Base-by-base conservation (phyloP, 176 grass and related monocot genomes). In the Oryza meridionalis region DNA sequence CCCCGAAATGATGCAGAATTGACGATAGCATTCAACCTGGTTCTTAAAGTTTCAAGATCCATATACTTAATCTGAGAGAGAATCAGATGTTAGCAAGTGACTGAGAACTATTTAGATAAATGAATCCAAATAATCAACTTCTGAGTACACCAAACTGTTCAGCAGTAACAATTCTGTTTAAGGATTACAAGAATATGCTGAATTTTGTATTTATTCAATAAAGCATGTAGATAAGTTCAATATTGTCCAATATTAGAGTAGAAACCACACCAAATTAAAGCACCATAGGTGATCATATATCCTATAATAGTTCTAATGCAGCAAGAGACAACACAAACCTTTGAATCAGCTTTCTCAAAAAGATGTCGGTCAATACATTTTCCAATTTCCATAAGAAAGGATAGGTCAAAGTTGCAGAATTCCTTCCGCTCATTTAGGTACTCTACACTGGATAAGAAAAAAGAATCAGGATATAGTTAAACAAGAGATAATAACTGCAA, bases 251-350 rank as follows among this genome's bases (percentile, higher is more conserved):
- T 67, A 37, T 37, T 49, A 35, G 12, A 53, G 35, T 25, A 83
- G 45, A 70, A 72, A 78, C 4, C 63, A n/a, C 25, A 29, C 7
- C 11, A 13, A 73, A 67, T 33, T 45, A 86, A 75, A 81, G 37
- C 1, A 80, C 46, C 32, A 26, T 1, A 21, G 3, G 1, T 14
- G 29, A 45, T 44, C 25, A 44, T 26, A 46, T 53, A 37, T 71
- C 25, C 12, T 62, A 78, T 32, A 77, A 27, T 63, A 61, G 70
- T 73, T 37, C 45, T 66, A 78, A 62, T 46, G 26, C 59, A 82
- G 38, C 37, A 82, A 47, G 11, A 90, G 67, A 69, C 4, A 86
- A 73, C 47, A 79, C 79, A 80, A 68, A 90, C 88, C 84, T 38
- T 24, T 40, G 74, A 35, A 76, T 46, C 68, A 42, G 88, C 74